These are phyloP conservation scores for Postia placenta DNA, from an alignment of 768 basidiomycete genomes.

Conservation along the genomic window DNA sequence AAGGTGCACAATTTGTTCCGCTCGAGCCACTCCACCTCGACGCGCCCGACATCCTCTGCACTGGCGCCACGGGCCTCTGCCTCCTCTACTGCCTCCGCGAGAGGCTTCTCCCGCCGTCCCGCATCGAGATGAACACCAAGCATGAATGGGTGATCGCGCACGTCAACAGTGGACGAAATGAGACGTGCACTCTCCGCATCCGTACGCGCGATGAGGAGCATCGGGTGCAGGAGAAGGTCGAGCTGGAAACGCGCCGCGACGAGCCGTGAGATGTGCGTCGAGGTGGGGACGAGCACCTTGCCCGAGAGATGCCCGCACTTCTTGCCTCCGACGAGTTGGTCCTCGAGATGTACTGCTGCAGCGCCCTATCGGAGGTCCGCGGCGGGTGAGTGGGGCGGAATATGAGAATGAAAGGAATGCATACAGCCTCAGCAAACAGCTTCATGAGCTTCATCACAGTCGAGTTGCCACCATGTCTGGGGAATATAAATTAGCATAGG, in stretches of 20 bases:
- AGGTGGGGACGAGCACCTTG: slow-evolving; percentile 89
- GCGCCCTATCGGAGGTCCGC: slow-evolving; percentile 48
- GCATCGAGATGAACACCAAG: slow-evolving; percentile 49
- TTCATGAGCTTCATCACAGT: slow-evolving; percentile 93
- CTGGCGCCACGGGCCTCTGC: slow-evolving; percentile 60
- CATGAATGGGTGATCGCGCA: slow-evolving; percentile 76
- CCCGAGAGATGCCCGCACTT: slow-evolving; percentile 92
- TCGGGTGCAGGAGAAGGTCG: slow-evolving; percentile 82
- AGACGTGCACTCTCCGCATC: slow-evolving; percentile 87
- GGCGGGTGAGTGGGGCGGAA: slow-evolving; percentile 1
- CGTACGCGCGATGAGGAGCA: slow-evolving; percentile 87
- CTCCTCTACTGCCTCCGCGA: slow-evolving; percentile 64
- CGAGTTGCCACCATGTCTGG: slow-evolving; percentile 86
- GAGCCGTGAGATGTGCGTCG: slow-evolving; percentile 80
- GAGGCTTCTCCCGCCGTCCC: slow-evolving; percentile 35
- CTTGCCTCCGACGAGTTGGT: slow-evolving; percentile 92
- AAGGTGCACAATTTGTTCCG: slow-evolving; percentile 73
- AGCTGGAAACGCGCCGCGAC: slow-evolving; percentile 85
- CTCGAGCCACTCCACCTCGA: slow-evolving; percentile 75
- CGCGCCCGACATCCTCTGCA: slow-evolving; percentile 61
- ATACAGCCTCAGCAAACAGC: slow-evolving; percentile 87
- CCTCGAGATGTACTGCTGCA: slow-evolving; percentile 87
- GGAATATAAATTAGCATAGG: not conserved
- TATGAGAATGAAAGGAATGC: slow-evolving; percentile 9
- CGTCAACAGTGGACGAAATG: slow-evolving; percentile 78